Conservation (phyloP, 257 asterid species). For the Nicotiana sylvestris region DNA sequence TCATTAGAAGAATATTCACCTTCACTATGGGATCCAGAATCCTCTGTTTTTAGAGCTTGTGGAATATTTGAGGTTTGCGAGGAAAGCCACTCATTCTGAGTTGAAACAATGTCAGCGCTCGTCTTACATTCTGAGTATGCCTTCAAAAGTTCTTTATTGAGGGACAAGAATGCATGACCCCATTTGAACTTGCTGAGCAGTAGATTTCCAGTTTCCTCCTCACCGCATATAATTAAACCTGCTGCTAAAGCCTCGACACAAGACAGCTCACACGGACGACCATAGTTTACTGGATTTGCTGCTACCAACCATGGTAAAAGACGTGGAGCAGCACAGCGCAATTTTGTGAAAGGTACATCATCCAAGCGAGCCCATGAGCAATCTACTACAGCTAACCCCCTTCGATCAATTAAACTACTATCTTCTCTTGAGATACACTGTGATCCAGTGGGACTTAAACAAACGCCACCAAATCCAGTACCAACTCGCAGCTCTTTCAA, state of each 20-base stretch:
- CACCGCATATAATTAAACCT: slow-evolving; percentile 87
- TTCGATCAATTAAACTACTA: slow-evolving; percentile 56
- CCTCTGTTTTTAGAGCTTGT: slow-evolving; percentile 34
- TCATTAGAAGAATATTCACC: slow-evolving; percentile 39
- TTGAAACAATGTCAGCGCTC: slow-evolving; percentile 59
- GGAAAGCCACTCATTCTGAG: slow-evolving; percentile 88
- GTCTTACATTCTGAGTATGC: slow-evolving; percentile 70
- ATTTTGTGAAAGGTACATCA: slow-evolving; percentile 93
- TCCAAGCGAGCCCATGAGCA: slow-evolving; percentile 98
- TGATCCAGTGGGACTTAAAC: slow-evolving; percentile 85
- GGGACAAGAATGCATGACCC: slow-evolving; percentile 97
- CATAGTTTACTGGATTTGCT: slow-evolving; percentile 98
- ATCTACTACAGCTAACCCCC: slow-evolving; percentile 93
- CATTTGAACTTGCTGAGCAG: slow-evolving; percentile 89
- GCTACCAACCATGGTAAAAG: slow-evolving; percentile 99
- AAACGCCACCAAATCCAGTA: slow-evolving; percentile 84
- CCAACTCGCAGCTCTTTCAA: slow-evolving; percentile 85
- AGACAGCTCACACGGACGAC: slow-evolving; percentile 92
- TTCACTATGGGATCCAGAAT: slow-evolving; percentile 26
- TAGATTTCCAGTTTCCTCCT: slow-evolving; percentile 72
- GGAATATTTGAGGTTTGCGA: slow-evolving; percentile 44
- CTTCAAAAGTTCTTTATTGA: slow-evolving; percentile 85
- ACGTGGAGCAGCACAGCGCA: slow-evolving; percentile 95
- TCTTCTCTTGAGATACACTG: slow-evolving; percentile 93
- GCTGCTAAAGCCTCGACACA: slow-evolving; percentile 99